Base-by-base conservation (phyloP, 441 rosid species). In the Aleurites moluccanus region DNA sequence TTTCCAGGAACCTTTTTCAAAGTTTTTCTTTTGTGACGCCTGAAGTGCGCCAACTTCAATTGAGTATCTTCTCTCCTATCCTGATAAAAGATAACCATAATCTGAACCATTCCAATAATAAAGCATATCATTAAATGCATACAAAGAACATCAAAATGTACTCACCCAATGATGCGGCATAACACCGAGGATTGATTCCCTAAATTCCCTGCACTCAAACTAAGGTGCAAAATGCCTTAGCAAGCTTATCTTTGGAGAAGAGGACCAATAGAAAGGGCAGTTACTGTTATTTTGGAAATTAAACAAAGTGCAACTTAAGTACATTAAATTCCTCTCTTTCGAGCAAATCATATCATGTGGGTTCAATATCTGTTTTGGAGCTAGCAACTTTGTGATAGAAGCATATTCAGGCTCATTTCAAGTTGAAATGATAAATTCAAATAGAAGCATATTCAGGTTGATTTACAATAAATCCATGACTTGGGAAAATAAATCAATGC, bases 81-180 rank as follows among this genome's bases (percentile, higher is more conserved):
- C 99, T 96, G 85, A 86, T 76, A 79, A 86, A 52, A 78, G 63
- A 78, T 30, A 67, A 61, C 67, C 59, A 38, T 67, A 73, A 49
- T 50, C 42, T 66, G 72, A 78, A 66, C 71, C 66, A 63, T 50
- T 76, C 73, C 69, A 53, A 30, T 61, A 53, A 70, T 28, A 67
- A 73, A 66, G 49, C n/a, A 42, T 9, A 68, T 18, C 33, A 53
- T 16, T 38, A 69, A n/a, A 62, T 25, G 69, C 45, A 15, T 49
- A 67, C 57, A 73, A 75, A 35, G 28, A 53, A 62, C 13, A 66
- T 23, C 66, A 64, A 64, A 38, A 30, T 35, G 61, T 5, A 75
- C 86, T 84, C 83, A 96, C 98, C 99, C 98, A 94, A 71, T 89
- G 94, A 88, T 96, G 99, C 1, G 98, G 99, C 98, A 91, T 86